A percentile compares a stretch with the other conserved stretches of the same genome.
These are phyloP conservation scores for Samsoniella hepiali DNA, from an alignment of 2,329 filamentous ascomycete genomes.

Conservation along the genomic window DNA sequence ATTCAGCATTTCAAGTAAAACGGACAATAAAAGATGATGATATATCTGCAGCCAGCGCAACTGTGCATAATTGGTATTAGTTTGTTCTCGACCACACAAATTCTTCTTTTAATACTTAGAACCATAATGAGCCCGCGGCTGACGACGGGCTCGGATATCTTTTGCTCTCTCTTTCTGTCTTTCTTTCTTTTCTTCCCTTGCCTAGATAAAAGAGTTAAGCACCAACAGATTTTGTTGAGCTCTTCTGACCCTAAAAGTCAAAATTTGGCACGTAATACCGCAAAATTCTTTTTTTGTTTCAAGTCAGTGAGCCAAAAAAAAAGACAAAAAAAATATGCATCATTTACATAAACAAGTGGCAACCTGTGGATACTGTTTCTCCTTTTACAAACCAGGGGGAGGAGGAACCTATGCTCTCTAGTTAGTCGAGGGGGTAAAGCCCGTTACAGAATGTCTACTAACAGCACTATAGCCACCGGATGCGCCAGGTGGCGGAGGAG, in stretches of 20 bases:
- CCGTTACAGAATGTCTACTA: conserved; percentile 33
- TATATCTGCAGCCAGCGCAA: conserved; percentile 11
- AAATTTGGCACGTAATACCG: conserved; percentile 2
- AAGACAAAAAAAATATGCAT: not conserved
- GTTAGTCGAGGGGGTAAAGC: conserved; percentile 11
- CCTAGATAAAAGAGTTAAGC: not conserved
- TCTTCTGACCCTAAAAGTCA: conserved; percentile 16
- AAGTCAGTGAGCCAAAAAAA: conserved; percentile 16
- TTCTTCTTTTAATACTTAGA: conserved; percentile 13
- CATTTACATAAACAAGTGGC: conserved; percentile 18
- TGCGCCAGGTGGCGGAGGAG: conserved; percentile 46
- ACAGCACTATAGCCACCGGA: conserved; percentile 61
- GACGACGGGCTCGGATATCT: not conserved
- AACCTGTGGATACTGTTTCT: conserved; percentile 16
- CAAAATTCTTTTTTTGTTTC: not conserved
- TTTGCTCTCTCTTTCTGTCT: not conserved
- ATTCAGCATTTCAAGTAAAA: conserved; percentile 5
- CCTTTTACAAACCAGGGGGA: conserved; percentile 48
- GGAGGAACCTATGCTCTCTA: conserved; percentile 47
- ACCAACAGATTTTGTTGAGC: not conserved
- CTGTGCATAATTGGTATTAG: conserved; percentile 17
- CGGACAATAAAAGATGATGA: not conserved
- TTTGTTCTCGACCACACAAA: not conserved
- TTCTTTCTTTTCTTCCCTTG: not conserved
- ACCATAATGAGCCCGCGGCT: conserved; percentile 8